A percentile compares a stretch with the other conserved stretches of the same genome.
Conservation (phyloP, 176 grass and related monocot species). For the Metroxylon sagu region DNA sequence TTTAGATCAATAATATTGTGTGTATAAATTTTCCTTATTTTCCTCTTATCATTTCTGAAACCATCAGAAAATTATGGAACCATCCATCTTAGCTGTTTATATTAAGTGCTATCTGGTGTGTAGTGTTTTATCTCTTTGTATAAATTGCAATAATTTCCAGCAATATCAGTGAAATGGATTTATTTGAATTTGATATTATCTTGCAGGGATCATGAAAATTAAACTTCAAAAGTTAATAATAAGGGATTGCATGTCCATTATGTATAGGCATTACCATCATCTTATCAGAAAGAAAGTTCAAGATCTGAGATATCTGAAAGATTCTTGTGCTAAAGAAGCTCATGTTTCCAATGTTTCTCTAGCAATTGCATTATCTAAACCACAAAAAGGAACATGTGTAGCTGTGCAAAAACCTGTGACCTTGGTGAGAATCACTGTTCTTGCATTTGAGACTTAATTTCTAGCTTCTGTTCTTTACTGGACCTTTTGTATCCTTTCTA, state of each 20-base stretch:
- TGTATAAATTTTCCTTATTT: too few species aligned
- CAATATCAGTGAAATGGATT: conserved; percentile 11
- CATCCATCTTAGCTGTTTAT: too few species aligned
- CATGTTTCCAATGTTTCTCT: conserved; percentile 39
- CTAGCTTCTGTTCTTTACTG: not conserved
- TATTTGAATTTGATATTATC: conserved; percentile 12
- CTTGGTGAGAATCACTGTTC: conserved; percentile 43
- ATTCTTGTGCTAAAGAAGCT: conserved; percentile 28
- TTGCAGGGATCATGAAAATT: conserved; percentile 57
- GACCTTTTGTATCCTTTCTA: conserved; percentile 22
- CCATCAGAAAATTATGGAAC: too few species aligned
- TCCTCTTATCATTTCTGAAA: conserved; percentile 5
- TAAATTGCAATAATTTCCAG: conserved; percentile 3
- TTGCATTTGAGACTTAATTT: not conserved
- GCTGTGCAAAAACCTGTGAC: conserved; percentile 55
- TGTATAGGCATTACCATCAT: conserved; percentile 36
- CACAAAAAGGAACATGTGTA: conserved; percentile 39
- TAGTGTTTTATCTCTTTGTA: too few species aligned
- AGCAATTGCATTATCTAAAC: conserved; percentile 38
- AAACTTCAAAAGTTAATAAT: conserved; percentile 57
- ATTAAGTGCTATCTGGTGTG: too few species aligned
- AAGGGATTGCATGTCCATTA: conserved; percentile 55
- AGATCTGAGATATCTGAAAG: conserved; percentile 29
- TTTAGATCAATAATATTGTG: too few species aligned
- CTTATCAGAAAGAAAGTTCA: conserved; percentile 24